phyloP scores from a whole-genome alignment of 2,329 filamentous ascomycete genomes.

The Neopestalotiopsis sp. region DNA sequence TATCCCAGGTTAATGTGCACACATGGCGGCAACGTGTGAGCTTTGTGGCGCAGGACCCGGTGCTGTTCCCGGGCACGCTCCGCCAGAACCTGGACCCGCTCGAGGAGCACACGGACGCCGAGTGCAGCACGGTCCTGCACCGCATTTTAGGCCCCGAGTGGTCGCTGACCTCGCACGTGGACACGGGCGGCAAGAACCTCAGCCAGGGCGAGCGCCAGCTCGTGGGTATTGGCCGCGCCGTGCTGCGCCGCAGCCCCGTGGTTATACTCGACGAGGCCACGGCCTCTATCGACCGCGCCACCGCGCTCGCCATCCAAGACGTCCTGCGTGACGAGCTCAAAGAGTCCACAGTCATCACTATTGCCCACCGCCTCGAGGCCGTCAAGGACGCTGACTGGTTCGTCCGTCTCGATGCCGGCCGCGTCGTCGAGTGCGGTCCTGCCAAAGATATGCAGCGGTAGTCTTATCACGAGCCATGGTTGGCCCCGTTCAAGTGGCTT shows the following conservation, averaged over 20 bases:
- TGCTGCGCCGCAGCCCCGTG: constrained; percentile 64
- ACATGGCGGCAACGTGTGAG: constrained; percentile 62
- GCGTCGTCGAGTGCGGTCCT: constrained; percentile 55
- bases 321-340: constrained; percentile 60
- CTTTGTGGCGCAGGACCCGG: constrained; percentile 69
- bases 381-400: constrained; percentile 64
- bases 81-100: constrained; percentile 74
- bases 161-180: constrained; percentile 55
- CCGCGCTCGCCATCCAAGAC: constrained; percentile 63
- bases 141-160: constrained; percentile 63
- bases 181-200: constrained; percentile 65
- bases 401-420: constrained; percentile 57
- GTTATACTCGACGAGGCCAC: constrained; percentile 71
- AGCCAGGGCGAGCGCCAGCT: constrained; percentile 69
- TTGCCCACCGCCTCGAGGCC: constrained; percentile 69
- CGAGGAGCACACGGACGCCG: constrained; percentile 58
- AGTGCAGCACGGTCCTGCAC: constrained; percentile 57
- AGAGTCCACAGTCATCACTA: constrained; percentile 67
- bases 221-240: constrained; percentile 64
- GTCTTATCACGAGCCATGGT: background rate
- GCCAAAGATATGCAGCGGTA: constrained; percentile 20
- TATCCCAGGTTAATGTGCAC: constrained; percentile 59
- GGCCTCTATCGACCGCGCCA: constrained; percentile 65
- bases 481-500: too few species aligned
- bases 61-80: constrained; percentile 63